Evolutionary conservation across 805 yeast genomes (phyloP), one percentile per base, ranked within the genome.

Genomic region (Scheffersomyces coipomensis): DNA sequence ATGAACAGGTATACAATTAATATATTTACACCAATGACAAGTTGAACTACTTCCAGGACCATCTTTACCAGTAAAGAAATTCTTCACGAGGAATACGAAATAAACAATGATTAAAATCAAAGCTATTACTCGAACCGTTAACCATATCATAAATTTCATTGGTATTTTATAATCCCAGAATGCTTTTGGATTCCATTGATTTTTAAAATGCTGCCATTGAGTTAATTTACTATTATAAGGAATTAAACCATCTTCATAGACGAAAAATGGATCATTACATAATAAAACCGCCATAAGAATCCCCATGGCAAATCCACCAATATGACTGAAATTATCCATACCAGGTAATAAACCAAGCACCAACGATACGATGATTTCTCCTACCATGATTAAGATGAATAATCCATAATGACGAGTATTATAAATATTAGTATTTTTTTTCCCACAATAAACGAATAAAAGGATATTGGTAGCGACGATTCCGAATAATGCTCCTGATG

Each of bases 261-360:
- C 64, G 42, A 73, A 76, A 13, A 67, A 62, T 1, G 90, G 90
- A 44, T 79, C 82, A 29, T 77, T 69, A 29, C 84, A 51, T 9
- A 82, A 45, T 1, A 73, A 60, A 0, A 79, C 50, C 1, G 83
- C 78, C 24, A 70, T 47, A 19, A 78, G 53, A 0, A 79, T 27
- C 0, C 90, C 90, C 60, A 78, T 62, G 18, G 79, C 74, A 60
- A 83, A 81, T 5, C 90, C 90, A 9, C 90, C 90, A 48, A 84
- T 75, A 56, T 84, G 89, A 31, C 85, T 73, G 52, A 84, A 84
- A 54, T 84, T 84, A 56, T 84, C 90, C 38, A 84, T 54, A 0
- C 90, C 90, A 0, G 90, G 90, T 12, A 84, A 60, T 15, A 84
- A 62, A 0, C 90, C 90, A 15, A 84, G 60, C 5, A 75, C 83